Conservation (phyloP, 2,329 filamentous ascomycete genomes). For the Fonsecaea erecta region DNA sequence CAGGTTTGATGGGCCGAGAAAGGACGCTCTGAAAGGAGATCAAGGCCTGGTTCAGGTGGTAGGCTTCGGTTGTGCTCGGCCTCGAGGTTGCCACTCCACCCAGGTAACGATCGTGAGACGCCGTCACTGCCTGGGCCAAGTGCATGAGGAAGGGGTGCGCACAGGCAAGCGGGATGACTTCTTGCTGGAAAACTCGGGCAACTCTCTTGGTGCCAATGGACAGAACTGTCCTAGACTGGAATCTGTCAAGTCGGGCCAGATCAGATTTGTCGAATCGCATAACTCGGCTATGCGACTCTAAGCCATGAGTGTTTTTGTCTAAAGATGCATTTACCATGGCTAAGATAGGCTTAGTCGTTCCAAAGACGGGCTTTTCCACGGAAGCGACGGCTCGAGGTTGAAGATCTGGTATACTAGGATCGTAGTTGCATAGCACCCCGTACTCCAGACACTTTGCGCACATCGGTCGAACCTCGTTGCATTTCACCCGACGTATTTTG, state of each 20-base stretch:
- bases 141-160: conserved; percentile 60
- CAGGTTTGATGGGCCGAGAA: conserved; percentile 13
- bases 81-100: conserved; percentile 18
- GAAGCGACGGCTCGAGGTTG: conserved; percentile 38
- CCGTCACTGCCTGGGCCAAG: conserved; percentile 57
- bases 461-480: conserved; percentile 53
- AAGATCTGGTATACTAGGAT: conserved; percentile 40
- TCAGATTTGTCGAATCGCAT: conserved; percentile 21
- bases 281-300: neutral
- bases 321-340: conserved; percentile 16
- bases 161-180: conserved; percentile 20
- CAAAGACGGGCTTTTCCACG: conserved; percentile 16
- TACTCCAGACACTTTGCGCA: conserved; percentile 52
- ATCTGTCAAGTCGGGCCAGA: conserved; percentile 24
- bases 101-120: conserved; percentile 59
- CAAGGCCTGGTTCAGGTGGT: conserved; percentile 50
- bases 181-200: conserved; percentile 24
- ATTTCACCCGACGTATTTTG: conserved; percentile 59
- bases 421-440: conserved; percentile 54
- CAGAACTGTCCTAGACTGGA: conserved; percentile 30
- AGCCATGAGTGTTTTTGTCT: neutral
- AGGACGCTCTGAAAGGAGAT: conserved; percentile 21
- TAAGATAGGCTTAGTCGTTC: conserved; percentile 9
- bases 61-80: conserved; percentile 47
- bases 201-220: conserved; percentile 26